Evolutionary conservation across 257 asterid species (phyloP), one percentile per base, ranked within the genome.

Genomic region (Ophiorrhiza pumila): DNA sequence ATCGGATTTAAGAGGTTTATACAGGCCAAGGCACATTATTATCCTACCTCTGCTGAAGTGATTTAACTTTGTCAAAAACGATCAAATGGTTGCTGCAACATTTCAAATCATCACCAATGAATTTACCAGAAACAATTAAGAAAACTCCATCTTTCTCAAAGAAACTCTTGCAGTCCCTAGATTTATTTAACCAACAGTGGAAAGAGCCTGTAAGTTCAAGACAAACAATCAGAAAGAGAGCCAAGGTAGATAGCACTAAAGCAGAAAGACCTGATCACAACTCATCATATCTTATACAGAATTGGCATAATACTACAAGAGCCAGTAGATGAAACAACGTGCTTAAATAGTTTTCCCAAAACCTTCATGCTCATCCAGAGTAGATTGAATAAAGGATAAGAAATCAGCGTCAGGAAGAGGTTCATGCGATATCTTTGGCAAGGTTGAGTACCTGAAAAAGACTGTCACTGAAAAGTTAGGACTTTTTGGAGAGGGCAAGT

Each of bases 401-500:
- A 90, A 74, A 74, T 85, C 84, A 39, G 35, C 77, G 17, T 78
- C 77, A 2, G 83, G 58, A 47, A 59, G 79, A 57, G 47, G 67
- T 70, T 79, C 73, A 53, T 14, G 76, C 47, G 77, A 72, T 60
- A 74, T 68, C 71, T 80, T 71, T 39, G 91, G 60, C 46, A 80
- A 65, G 47, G 96, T 81, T 29, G 92, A 86, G 83, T 85, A 89
- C 89, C 98, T 91, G 98, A 80, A 86, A 87, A 75, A 68, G 81
- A 86, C 94, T 84, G 86, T 77, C 90, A 76, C 73, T 71, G 58
- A 77, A 80, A 86, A 84, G 86, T 88, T 74, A 85, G 85, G 81
- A 78, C 76, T 46, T 53, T 27, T 43, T 29, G 52, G 8, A 32
- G 23, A 4, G 17, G 17, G 17, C 11, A 68, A 46, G 1, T 56